Conservation (phyloP, 116 monocot species). For the Dioscorea cayenensis region DNA sequence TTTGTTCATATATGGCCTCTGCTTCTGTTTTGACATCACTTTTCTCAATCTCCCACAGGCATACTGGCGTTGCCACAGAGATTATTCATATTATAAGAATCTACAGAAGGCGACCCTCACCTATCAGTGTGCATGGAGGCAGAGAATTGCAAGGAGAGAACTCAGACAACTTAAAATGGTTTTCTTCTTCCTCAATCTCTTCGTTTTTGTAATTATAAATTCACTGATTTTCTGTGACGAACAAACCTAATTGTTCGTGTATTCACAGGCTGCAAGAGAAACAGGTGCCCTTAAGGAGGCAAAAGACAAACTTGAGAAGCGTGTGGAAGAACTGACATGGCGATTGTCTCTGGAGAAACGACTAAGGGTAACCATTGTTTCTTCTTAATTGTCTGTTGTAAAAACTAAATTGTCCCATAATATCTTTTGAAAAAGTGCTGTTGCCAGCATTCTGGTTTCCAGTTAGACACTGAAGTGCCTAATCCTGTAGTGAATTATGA, state of each 20-base stretch:
- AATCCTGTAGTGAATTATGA: not conserved
- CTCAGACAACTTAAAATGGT: slow-evolving; percentile 95
- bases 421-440: not conserved
- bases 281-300: slow-evolving; percentile 74
- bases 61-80: slow-evolving; percentile 80
- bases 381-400: not conserved
- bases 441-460: not conserved
- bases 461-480: not conserved
- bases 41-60: slow-evolving; percentile 35
- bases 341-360: slow-evolving; percentile 55
- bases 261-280: slow-evolving; percentile 63
- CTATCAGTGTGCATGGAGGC: slow-evolving; percentile 96
- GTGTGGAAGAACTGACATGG: slow-evolving; percentile 72
- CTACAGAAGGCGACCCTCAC: slow-evolving; percentile 58
- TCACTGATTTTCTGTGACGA: not conserved
- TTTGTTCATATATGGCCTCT: not conserved
- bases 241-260: not conserved
- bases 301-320: slow-evolving; percentile 74
- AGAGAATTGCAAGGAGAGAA: slow-evolving; percentile 86
- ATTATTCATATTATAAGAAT: slow-evolving; percentile 56
- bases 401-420: not conserved
- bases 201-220: not conserved
- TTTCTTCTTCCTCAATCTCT: not conserved
- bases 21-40: not conserved
- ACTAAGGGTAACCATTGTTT: slow-evolving; percentile 28